Evolutionary conservation across 306 rosid species (phyloP).

Genomic region (Betula pendula): DNA sequence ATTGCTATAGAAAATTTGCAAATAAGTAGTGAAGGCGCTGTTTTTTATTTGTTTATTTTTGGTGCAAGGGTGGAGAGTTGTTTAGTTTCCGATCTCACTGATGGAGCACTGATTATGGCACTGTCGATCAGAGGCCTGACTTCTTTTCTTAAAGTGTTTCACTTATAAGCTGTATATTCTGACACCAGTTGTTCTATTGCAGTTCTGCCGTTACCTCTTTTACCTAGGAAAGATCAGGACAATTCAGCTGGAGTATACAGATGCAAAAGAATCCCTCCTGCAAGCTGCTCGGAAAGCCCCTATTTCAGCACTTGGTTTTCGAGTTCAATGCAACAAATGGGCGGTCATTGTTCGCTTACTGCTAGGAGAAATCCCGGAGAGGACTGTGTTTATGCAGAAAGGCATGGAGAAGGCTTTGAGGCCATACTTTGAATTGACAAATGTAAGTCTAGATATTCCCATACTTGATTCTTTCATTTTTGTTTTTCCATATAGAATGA

Average conservation of each 20-base stretch:
- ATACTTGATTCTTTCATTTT: not conserved
- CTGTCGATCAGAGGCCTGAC: not conserved
- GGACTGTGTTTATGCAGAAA: conserved; percentile 95
- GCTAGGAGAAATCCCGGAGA: conserved; percentile 97
- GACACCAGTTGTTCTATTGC: conserved; percentile 26
- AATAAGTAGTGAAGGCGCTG: not conserved
- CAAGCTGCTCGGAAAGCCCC: conserved; percentile 99
- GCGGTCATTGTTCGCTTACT: conserved; percentile 90
- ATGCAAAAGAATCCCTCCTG: conserved; percentile 94
- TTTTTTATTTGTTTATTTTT: not conserved
- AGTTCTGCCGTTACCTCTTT: conserved; percentile 95
- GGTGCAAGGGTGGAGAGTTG: not conserved
- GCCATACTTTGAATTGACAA: conserved; percentile 96
- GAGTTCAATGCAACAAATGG: conserved; percentile 99
- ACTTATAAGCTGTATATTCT: conserved; percentile 6
- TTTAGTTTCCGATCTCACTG: not conserved
- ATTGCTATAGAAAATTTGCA: not conserved
- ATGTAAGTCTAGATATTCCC: conserved; percentile 55
- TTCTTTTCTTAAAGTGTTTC: not conserved
- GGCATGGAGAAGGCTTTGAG: conserved; percentile 86
- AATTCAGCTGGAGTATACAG: conserved; percentile 95
- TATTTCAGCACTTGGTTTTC: conserved; percentile 87
- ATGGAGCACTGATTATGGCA: not conserved
- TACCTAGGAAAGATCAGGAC: conserved; percentile 96
- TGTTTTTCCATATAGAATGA: not conserved